Evolutionary conservation across 768 basidiomycete species (phyloP).

Genomic region (Hypholoma sublateritium): DNA sequence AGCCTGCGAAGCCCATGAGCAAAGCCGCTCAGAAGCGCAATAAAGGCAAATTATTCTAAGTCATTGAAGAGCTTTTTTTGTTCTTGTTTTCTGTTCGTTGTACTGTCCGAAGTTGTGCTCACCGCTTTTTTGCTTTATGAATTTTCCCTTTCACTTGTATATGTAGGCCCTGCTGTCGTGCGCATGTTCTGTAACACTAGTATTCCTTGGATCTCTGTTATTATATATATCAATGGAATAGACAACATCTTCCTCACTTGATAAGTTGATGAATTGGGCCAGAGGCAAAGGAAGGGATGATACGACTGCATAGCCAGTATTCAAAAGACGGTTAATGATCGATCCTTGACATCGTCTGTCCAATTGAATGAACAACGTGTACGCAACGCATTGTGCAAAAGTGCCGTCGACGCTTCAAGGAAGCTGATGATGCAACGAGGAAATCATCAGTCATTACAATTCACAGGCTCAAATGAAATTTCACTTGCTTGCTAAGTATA

Average conservation of each 20-base stretch:
- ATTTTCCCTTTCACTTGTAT: background rate
- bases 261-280: too few relatives aligned
- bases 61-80: background rate
- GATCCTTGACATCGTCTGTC: too few relatives aligned
- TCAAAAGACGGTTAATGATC: too few relatives aligned
- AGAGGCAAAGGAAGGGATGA: too few relatives aligned
- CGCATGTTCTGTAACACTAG: constrained; percentile 8
- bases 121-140: constrained; percentile 2
- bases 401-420: too few relatives aligned
- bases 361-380: too few relatives aligned
- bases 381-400: too few relatives aligned
- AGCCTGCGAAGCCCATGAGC: constrained; percentile 4
- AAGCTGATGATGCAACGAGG: too few relatives aligned
- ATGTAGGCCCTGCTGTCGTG: background rate
- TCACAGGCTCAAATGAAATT: background rate
- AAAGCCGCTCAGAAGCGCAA: constrained; percentile 17
- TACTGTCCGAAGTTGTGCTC: constrained; percentile 3
- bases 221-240: background rate
- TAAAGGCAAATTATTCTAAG: constrained; percentile 17
- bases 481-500: background rate
- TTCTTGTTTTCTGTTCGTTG: constrained; percentile 8
- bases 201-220: background rate
- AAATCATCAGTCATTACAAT: background rate
- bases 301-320: too few relatives aligned
- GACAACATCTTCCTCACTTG: background rate